A percentile compares a stretch with the other conserved stretches of the same genome.
phyloP scores from a whole-genome alignment of 768 basidiomycete genomes.

The Cystofilobasidium capitatum region DNA sequence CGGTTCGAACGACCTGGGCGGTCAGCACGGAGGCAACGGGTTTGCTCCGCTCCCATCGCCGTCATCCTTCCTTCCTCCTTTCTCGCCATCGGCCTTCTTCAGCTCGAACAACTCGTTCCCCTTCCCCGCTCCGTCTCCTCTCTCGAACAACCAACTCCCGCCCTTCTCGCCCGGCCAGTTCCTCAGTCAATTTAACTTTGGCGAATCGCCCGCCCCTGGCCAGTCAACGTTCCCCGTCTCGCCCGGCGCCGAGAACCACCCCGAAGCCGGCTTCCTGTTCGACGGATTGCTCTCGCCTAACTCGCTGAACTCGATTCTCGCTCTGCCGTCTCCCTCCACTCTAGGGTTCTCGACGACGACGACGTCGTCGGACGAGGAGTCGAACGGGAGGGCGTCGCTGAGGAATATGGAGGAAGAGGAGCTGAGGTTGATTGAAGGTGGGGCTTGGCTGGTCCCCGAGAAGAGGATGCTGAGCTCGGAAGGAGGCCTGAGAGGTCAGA shows the following conservation, averaged over 20 bases:
- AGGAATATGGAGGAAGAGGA: background rate
- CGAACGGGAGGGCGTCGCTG: background rate
- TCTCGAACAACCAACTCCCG: background rate
- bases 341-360: background rate
- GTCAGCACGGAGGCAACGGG: too few relatives aligned
- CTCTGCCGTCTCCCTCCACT: background rate
- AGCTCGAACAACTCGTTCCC: background rate
- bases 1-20: too few relatives aligned
- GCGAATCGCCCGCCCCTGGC: background rate
- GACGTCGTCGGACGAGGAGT: background rate
- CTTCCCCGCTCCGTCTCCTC: background rate
- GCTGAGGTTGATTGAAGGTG: background rate
- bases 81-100: background rate
- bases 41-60: background rate
- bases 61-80: background rate
- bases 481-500: background rate
- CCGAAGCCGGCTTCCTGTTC: conserved; percentile 14
- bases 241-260: background rate
- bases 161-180: conserved; percentile 5
- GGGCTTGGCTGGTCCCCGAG: background rate
- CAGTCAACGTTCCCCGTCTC: background rate
- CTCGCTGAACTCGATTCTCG: background rate
- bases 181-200: conserved; percentile 4
- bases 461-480: background rate
- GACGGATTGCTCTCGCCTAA: conserved; percentile 1